Evolutionary conservation across 2,329 filamentous ascomycete species (phyloP), one percentile per base, ranked within the genome.

Genomic region (Cryphonectria carpinicola): DNA sequence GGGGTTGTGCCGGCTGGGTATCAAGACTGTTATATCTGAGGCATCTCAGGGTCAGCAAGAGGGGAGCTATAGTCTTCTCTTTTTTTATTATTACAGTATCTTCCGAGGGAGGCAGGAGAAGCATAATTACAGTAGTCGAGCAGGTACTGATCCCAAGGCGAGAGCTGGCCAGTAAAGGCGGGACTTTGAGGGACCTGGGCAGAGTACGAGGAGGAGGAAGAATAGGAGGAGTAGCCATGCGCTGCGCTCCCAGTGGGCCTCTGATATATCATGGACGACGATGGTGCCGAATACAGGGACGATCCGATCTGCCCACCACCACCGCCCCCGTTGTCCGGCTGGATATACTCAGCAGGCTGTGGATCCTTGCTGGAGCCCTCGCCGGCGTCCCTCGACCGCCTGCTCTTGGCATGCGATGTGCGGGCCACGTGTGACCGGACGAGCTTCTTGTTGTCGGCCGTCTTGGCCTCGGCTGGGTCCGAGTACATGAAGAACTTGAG

Each of bases 401-500:
- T 54, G n/a, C 52, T 65, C 25, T 62, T 71, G 37, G 70, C 70
- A 35, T 71, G 70, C 1, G 66, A 69, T n/a, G 67, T 62, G 7
- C 66, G 66, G 5, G 70, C 70, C 41, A 71, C 70, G 8, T 71
- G 70, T 13, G 68, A 65, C 17, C 70, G 62, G 8, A 71, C 70
- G 56, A 63, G 67, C 46, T 58, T 71, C 22, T 71, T 71, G 25
- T 68, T 69, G 54, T 69, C 67, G 1, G 66, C 37, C 10, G 28
- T 66, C 41, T 69, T 71, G 4, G 70, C 67, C 17, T 69, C 61
- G 3, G 54, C 62, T 10, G 70, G 70, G n/a, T 71, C 70, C 3
- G 70, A 69, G 43, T 65, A 71, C n/a, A 71, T 67, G 28, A 71
- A 71, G 66, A 71, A 71, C 17, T 66, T 61, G 19, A 71, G 56